Base-by-base conservation (phyloP, 2,329 filamentous ascomycete genomes). In the Aspergillus sp. region DNA sequence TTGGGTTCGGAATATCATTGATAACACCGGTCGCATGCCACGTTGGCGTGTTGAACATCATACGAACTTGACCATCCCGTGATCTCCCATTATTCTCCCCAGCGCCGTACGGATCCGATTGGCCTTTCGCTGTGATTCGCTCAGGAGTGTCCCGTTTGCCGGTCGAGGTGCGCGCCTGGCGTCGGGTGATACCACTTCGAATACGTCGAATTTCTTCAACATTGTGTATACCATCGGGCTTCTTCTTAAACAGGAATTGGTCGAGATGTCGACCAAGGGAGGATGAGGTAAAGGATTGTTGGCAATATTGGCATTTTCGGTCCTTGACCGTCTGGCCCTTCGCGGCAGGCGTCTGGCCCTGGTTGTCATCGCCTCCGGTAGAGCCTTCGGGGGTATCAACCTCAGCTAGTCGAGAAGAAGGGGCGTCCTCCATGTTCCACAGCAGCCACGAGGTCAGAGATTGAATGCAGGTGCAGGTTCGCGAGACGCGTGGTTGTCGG, bases 211-310 rank as follows among this genome's bases (percentile, higher is more conserved):
- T 97, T 67, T 88, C 88, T 6, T 91, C 88, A 49, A 96, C 88
- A 72, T 95, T 79, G 69, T 97, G 91, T 41, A 95, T 73, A 44
- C 90, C 90, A 70, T 97, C 91, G 1, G 91, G 89, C 66, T 96
- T 96, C 73, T 90, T 94, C 50, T 90, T 85, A 63, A 90, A 90
- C 61, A 96, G 90, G 68, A 94, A 96, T 35, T 95, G 81, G 66
- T 97, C 91, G 56, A 96, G 83, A 70, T 97, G 91, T 41, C 91
- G 85, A 44, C 91, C 91, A 46, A 97, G 81, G 2, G 89, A 95
- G 13, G 90, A 95, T 1, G 90, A 96, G 13, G 91, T 96, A 65
- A 96, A 97, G 5, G 85, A 78, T 67, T 95, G 89, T 42, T 83
- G 78, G 68, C 91, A 97, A 72, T 88, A 97, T 32, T 85, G 87